Conservation (phyloP, 129 eudicot genomes). For the Smallanthus sonchifolius region DNA sequence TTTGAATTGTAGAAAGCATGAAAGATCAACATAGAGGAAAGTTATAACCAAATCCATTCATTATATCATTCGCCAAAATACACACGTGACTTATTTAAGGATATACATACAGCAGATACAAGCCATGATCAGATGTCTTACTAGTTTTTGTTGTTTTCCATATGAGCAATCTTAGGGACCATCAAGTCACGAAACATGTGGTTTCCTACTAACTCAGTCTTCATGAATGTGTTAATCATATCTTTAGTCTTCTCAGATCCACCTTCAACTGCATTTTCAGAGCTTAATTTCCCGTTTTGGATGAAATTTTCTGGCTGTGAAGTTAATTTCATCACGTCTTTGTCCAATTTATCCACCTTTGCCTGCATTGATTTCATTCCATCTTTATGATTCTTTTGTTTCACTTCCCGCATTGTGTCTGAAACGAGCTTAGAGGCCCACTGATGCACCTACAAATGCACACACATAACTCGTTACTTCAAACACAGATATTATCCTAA, state of each 20-base stretch:
- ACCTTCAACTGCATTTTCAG: not conserved
- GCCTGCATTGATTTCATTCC: constrained; percentile 14
- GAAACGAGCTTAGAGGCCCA: constrained; percentile 20
- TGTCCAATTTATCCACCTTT: constrained; percentile 23
- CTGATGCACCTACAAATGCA: constrained; percentile 16
- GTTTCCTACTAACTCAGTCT: constrained; percentile 20
- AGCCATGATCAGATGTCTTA: not conserved
- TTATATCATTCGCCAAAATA: not conserved
- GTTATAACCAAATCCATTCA: not conserved
- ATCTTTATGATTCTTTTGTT: constrained; percentile 11
- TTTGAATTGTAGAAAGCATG: too few relatives aligned
- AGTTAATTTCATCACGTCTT: constrained; percentile 16
- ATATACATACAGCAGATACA: constrained; percentile 3
- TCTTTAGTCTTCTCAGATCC: constrained; percentile 12
- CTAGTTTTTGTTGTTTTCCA: not conserved
- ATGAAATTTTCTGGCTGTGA: not conserved
- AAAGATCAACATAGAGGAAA: not conserved
- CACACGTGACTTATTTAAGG: not conserved
- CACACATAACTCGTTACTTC: not conserved
- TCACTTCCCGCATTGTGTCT: constrained; percentile 23
- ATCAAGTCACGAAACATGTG: constrained; percentile 18
- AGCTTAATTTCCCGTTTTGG: constrained; percentile 1
- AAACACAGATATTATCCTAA: not conserved
- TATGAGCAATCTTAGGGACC: constrained; percentile 18
- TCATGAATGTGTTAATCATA: constrained; percentile 14